Base-by-base conservation (phyloP, 371 early-diverging fungal genomes). In the Coemansia sp. region DNA sequence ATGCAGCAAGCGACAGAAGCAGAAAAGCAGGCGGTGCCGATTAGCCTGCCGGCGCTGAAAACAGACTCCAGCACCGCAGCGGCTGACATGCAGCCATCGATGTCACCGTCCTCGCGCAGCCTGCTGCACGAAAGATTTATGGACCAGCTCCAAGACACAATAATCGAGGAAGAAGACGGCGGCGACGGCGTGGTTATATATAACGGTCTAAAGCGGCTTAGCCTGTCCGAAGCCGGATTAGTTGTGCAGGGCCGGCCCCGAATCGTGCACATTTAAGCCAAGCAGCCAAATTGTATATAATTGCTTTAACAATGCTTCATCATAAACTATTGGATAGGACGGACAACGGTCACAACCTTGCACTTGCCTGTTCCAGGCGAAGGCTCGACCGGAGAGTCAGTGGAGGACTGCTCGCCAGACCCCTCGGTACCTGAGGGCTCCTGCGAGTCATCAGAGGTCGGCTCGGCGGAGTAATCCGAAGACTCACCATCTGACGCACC, bases 161-260 rank as follows among this genome's bases (percentile, higher is more conserved):
- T 59, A 11, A 65, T 74, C 10, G 62, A 69, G 31, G 75, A 74
- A 14, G 61, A 65, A 5, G 69, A 74, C 39, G 66, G 50, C 16
- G 75, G 59, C 3, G 70, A 59, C 31, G 70, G 65, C 11, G 42
- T 57, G 20, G 63, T 74, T 12, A 62, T 74, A 8, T 52, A 69
- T 63, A 74, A 69, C 33, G 75, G 75, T 7, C 35, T 74, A 33
- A 69, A 57, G 38, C 61, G 75, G 34, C 58, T 74, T 45, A 74
- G 70, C 54, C 9, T 74, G 36, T 47, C 65, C 14, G 61, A 61
- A 3, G 61, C 52, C 11, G 61, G 65, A 12, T 14, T 64, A 9
- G 40, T 68, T 14, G 39, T 47, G 16, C 59, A 55, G 14, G 64
- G 75, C 11, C 61, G 61, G 1, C 75, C 75, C 3, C 70, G 69